Base-by-base conservation (phyloP, 345 rosid species). In the Camelina sativa region DNA sequence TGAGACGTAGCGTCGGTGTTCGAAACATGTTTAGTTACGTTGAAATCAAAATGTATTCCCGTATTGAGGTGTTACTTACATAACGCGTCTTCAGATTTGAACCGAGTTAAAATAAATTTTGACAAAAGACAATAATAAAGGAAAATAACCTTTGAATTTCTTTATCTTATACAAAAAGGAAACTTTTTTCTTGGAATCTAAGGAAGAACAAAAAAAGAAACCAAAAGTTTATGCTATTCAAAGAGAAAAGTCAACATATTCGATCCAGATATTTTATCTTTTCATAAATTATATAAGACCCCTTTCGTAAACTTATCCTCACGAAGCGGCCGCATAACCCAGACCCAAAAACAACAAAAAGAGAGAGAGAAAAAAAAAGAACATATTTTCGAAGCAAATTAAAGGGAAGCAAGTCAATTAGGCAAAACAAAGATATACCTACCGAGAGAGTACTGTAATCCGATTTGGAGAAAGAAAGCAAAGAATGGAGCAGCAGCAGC, bases 401-500 rank as follows among this genome's bases (percentile, higher is more conserved):
- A 25, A 25, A 3, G 28, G 4, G 3, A 25, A 25, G 28, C 28
- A 25, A 25, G 28, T 25, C 28, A 25, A 25, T 25, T 25, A 25
- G 0, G 28, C 28, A 25, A 25, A 25, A 25, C 0, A 41, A 4
- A 41, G n/a, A 65, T 28, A 17, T 17, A 17, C 17, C 17, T 17
- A 46, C 1, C 44, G 64, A 69, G 66, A 58, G 66, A 20, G 57
- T 51, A 11, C 11, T 34, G 37, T 34, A 34, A 16, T 13, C 48
- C 2, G 0, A 35, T 28, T 3, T 6, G 13, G 6, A 35, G 43
- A 23, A 23, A 70, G 76, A 63, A 48, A 63, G 66, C 48, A 1
- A 35, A 19, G 57, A 67, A 72, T 78, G 81, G 81, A 78, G 69
- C 77, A 78, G 22, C 59, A 78, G 69, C 77, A 78, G 22, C 59